Base-by-base conservation (phyloP, 106 monocot species). In the Allium sativum region DNA sequence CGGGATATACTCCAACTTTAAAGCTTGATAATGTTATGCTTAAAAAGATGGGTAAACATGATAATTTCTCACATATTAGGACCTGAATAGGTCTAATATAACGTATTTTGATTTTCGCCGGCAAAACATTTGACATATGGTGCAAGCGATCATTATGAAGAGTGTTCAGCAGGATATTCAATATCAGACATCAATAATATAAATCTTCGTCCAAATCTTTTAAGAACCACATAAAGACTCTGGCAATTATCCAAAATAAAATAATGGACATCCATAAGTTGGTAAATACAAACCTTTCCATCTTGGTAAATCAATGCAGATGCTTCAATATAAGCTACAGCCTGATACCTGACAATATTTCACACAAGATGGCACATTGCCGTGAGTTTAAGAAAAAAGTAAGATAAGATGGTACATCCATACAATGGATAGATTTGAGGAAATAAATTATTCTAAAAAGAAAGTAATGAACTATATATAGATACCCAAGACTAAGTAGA, bases 251-350 rank as follows among this genome's bases (percentile, higher is more conserved):
- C 8, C 31, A 58, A 58, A 46, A 56, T 53, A 31, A 60, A 43
- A 31, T 47, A 55, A 50, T 55, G 7, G 8, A 69, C 8, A 59
- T 59, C 10, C 13, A 40, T 31, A 65, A 56, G 15, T 16, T 22
- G 46, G 62, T 12, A 70, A 59, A 59, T 7, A 40, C 70, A 48
- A 20, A 91, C 96, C 90, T 96, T 96, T 70, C 90, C 90, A 72
- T 96, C 96, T 72, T 96, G 96, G 70, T 96, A 96, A 74, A 96
- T 96, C 40, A 91, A 48, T 31, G 96, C 96, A 58, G 96, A 96
- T 22, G 96, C 96, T 79, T 96, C 96, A 69, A 96, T 90, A 63
- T 81, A 96, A 69, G 90, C 96, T 15, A 91, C 91, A 79, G 90
- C 90, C 74, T 87, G 90, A 72, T 96, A 96, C 73, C 96, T 96